Base-by-base conservation (phyloP, 1,284 basidiomycete species). In the Marasmius tenuissimus region DNA sequence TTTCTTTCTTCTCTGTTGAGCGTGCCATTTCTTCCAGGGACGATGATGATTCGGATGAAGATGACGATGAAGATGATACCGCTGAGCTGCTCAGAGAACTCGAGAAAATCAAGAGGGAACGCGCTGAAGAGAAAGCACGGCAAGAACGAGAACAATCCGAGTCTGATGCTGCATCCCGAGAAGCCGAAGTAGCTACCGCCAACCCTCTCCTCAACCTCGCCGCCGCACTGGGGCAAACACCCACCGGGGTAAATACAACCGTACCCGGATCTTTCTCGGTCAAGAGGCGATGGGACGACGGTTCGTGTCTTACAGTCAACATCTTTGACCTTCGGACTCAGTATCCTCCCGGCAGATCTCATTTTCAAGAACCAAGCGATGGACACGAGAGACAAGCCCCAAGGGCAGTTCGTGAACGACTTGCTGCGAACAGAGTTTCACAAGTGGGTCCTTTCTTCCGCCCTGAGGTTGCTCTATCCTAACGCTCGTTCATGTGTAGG, bases 291-390 rank as follows among this genome's bases (percentile, higher is more conserved):
- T 98, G 96, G 96, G 96, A 98, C 72, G 95, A 97, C 71, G 94
- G 92, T 92, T 34, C 51, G 85, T 72, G 42, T 40, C 16, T 38
- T 38, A 16, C 9, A 34, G 47, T 48, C 33, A 5, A n/a, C 42
- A 34, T 16, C 35, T 1, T 11, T 34, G 37, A 18, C 27, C 10
- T 16, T 1, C 39, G 14, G 35, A 42, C 39, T 34, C 18, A 47
- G 4, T 56, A 47, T 52, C 34, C 61, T 38, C 57, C 16, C 60
- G 61, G 52, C 64, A 93, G 93, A 98, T 76, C 79, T 97, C 61
- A 96, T 98, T 70, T 98, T 98, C 85, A 97, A 97, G 80, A 97
- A 97, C 73, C 96, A 98, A 76, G 93, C 96, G 0, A 87, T 89
- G 74, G 85, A 83, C 54, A 74, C 78, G 39, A 80, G 78, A 60